Conservation (phyloP, 2,329 filamentous ascomycete genomes). For the Aspergillus melleus region DNA sequence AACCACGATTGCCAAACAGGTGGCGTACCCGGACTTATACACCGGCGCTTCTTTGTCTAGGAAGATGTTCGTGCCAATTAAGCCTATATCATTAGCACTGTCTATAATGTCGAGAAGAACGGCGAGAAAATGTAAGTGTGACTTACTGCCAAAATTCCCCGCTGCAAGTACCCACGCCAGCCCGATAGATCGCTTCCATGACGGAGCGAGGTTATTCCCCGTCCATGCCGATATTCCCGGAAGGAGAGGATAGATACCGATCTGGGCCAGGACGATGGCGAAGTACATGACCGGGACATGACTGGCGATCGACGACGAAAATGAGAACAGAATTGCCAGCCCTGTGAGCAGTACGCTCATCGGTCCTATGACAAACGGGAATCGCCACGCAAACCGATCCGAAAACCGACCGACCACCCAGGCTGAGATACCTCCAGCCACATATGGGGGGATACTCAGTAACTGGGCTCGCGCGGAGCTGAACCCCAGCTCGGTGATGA, state of each 20-base stretch:
- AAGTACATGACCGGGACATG: background rate
- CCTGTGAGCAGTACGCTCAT: background rate
- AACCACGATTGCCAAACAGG: background rate
- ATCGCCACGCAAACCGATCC: background rate
- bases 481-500: background rate
- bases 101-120: background rate
- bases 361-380: background rate
- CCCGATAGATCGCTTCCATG: background rate
- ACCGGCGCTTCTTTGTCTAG: background rate
- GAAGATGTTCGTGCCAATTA: background rate
- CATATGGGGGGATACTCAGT: background rate
- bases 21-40: background rate
- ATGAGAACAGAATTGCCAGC: background rate
- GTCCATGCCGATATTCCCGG: background rate
- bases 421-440: background rate
- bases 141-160: background rate
- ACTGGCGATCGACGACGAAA: background rate
- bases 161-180: background rate
- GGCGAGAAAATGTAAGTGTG: too few species aligned
- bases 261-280: background rate
- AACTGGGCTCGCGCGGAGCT: background rate
- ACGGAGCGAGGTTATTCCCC: background rate
- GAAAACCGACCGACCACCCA: background rate
- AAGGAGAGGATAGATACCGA: background rate
- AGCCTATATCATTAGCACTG: background rate